Conservation (phyloP, 768 basidiomycete genomes). For the Jaapia argillacea region DNA sequence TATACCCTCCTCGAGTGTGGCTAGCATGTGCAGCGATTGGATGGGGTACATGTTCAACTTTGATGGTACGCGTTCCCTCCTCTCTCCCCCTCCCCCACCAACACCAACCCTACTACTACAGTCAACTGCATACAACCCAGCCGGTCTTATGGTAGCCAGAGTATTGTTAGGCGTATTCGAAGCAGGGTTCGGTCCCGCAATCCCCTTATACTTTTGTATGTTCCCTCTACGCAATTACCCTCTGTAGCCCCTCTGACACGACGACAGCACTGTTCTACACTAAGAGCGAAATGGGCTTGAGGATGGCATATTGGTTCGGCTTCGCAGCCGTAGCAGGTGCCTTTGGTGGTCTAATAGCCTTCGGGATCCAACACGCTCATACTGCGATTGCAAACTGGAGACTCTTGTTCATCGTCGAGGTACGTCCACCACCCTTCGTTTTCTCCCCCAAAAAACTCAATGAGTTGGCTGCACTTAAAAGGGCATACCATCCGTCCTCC, state of each 20-base stretch:
- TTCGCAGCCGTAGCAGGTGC: slow-evolving; percentile 81
- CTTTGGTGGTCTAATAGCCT: slow-evolving; percentile 78
- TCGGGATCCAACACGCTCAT: slow-evolving; percentile 59
- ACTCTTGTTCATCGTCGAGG: slow-evolving; percentile 68
- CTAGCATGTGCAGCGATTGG: slow-evolving; percentile 55
- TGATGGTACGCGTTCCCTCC: slow-evolving; percentile 40
- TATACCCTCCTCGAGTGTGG: slow-evolving; percentile 60
- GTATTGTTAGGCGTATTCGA: slow-evolving; percentile 69
- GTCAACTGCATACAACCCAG: slow-evolving; percentile 53
- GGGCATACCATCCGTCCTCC: slow-evolving; percentile 59
- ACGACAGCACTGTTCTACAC: slow-evolving; percentile 67
- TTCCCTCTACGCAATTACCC: slow-evolving; percentile 3
- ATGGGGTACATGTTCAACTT: slow-evolving; percentile 69
- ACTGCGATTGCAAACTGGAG: slow-evolving; percentile 42
- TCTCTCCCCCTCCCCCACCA: not conserved
- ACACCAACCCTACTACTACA: slow-evolving; percentile 16
- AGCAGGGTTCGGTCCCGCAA: slow-evolving; percentile 67
- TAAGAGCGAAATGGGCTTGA: slow-evolving; percentile 59
- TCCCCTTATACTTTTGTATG: slow-evolving; percentile 73
- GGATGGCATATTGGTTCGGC: slow-evolving; percentile 76
- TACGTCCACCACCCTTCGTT: slow-evolving; percentile 16
- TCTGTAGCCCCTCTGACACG: not conserved
- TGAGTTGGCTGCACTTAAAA: slow-evolving; percentile 13
- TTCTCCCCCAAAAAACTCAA: too few species aligned
- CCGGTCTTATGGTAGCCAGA: slow-evolving; percentile 46